phyloP scores from a whole-genome alignment of 305 asterid species.

The Euphrasia arctica region DNA sequence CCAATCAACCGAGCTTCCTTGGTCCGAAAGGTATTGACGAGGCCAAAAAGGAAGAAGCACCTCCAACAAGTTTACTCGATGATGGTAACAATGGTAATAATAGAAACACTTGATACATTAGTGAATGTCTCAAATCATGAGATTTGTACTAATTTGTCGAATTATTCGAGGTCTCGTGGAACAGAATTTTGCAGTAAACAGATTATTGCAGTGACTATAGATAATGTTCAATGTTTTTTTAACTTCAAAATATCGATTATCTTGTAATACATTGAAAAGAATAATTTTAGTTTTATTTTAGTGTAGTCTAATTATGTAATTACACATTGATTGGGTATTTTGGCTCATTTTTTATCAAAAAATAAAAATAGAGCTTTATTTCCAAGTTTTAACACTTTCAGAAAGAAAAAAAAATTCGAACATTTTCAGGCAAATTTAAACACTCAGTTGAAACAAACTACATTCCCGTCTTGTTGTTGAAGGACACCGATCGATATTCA shows the following conservation, averaged over 20 bases:
- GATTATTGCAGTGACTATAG: background rate
- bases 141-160: background rate
- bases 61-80: background rate
- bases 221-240: no score
- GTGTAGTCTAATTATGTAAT: no score
- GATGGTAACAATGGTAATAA: background rate
- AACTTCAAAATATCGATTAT: no score
- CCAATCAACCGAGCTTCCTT: slow-evolving; percentile 18
- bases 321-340: no score
- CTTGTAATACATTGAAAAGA: no score
- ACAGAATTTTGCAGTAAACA: background rate
- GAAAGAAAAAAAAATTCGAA: background rate
- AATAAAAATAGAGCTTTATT: no score
- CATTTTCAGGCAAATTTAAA: no score
- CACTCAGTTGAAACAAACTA: no score
- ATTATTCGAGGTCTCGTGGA: background rate
- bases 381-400: background rate
- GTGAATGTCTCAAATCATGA: background rate
- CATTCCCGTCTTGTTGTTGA: no score
- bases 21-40: background rate
- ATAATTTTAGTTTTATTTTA: no score
- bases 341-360: no score
- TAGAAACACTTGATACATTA: background rate
- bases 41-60: no score
- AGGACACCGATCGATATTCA: background rate